Conservation (phyloP, 306 rosid genomes). For the Elaeagnus macrophylla region DNA sequence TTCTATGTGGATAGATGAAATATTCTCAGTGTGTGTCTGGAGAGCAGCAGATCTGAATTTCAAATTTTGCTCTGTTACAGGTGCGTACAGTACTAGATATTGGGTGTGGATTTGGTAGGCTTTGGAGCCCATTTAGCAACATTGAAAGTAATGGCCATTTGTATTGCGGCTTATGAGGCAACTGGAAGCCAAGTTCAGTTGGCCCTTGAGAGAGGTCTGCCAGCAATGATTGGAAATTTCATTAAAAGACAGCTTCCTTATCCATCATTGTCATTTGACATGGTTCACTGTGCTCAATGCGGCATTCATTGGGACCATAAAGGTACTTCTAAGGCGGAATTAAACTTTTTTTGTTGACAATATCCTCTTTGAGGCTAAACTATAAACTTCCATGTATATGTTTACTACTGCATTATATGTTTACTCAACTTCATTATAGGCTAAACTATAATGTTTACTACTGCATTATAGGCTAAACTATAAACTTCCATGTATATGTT, state of each 20-base stretch:
- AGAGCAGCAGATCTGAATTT: background rate
- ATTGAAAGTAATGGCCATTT: slow-evolving; percentile 71
- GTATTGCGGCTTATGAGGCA: slow-evolving; percentile 88
- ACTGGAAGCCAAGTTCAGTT: slow-evolving; percentile 99
- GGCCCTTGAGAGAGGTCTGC: slow-evolving; percentile 98
- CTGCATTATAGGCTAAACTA: too few relatives aligned
- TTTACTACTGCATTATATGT: too few relatives aligned
- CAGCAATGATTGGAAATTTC: slow-evolving; percentile 88
- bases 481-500: too few relatives aligned
- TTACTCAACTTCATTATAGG: too few relatives aligned
- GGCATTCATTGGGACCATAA: slow-evolving; percentile 80
- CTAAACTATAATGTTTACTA: too few relatives aligned
- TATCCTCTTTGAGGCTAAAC: background rate
- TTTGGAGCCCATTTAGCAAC: slow-evolving; percentile 93
- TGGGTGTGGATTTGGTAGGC: slow-evolving; percentile 98
- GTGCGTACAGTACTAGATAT: slow-evolving; percentile 72
- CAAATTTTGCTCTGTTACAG: slow-evolving; percentile 22
- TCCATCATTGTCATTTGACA: slow-evolving; percentile 84
- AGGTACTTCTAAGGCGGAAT: slow-evolving; percentile 32
- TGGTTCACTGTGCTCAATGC: slow-evolving; percentile 97
- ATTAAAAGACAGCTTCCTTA: slow-evolving; percentile 76
- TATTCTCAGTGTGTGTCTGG: background rate
- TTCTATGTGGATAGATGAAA: background rate
- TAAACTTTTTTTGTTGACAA: background rate
- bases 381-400: too few relatives aligned